Evolutionary conservation across 169 alveolate species (phyloP), one percentile per base, ranked within the genome.

Genomic region (Theileria equi): DNA sequence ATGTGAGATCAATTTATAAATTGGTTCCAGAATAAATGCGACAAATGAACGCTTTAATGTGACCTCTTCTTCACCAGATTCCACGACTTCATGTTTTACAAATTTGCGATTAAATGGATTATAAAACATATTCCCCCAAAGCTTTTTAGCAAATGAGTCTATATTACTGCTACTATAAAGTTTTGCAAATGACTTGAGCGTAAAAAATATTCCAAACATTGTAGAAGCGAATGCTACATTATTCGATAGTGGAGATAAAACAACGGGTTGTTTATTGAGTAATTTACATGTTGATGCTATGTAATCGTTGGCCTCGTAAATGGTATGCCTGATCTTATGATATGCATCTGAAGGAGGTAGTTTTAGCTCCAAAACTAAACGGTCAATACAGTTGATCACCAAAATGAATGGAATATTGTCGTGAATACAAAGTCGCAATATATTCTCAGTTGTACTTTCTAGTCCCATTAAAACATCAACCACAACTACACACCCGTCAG

Each of bases 311-410:
- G 83, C 55, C 38, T 86, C 89, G 48, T 67, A 82, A 47, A 82
- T 77, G 5, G 88, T 61, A 49, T 82, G 90, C 64, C 92, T 91
- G 36, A 96, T 88, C 79, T 98, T 98, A 61, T 91, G 93, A 80
- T 97, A 97, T n/a, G 99, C 99, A 82, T 98, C 99, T 44, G 91
- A 84, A n/a, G 99, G 99, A 21, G 99, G 99, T 25, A 98, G 61
- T 65, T 96, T 91, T 29, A 96, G 80, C 89, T 98, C 99, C 59
- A 98, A 73, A 8, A 95, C 90, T 58, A 98, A 88, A 60, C 99
- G 91, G 68, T 98, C 99, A 17, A 98, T 61, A 66, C 97, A 95
- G 78, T 96, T 97, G 44, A 98, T 44, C 19, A 96, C 90, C 50
- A 96, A 71, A 17, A 93, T 78, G 31, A 89, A 66, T 29, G 63